Percentiles rank a stretch among this genome's conserved stretches.
These are phyloP conservation scores for Apiospora arundinis DNA, from an alignment of 2,329 filamentous ascomycete species.

Conservation along the genomic window DNA sequence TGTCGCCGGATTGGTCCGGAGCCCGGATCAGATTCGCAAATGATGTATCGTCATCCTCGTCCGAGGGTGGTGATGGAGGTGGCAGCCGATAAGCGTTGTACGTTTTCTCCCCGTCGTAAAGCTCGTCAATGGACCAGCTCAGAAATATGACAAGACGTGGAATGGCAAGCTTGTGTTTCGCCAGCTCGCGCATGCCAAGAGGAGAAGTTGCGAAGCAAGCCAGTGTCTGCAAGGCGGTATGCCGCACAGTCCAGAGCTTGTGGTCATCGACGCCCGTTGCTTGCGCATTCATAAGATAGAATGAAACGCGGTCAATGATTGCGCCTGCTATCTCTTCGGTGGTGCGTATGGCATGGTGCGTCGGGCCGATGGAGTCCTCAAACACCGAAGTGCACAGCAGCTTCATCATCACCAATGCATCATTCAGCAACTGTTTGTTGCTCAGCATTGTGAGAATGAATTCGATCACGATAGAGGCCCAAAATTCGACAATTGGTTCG, in stretches of 20 bases:
- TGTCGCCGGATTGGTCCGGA: constrained; percentile 26
- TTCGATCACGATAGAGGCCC: constrained; percentile 70
- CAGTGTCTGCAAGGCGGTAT: constrained; percentile 59
- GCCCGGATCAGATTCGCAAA: background rate
- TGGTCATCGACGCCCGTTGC: constrained; percentile 47
- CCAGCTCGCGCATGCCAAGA: constrained; percentile 70
- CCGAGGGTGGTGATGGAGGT: background rate
- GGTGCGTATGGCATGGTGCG: constrained; percentile 51
- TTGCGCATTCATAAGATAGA: constrained; percentile 64
- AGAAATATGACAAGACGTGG: constrained; percentile 75
- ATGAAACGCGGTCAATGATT: constrained; percentile 68
- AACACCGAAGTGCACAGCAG: constrained; percentile 72
- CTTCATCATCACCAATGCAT: constrained; percentile 69
- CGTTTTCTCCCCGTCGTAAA: constrained; percentile 67
- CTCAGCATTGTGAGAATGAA: constrained; percentile 72
- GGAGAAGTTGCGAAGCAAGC: constrained; percentile 66
- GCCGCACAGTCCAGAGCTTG: constrained; percentile 49
- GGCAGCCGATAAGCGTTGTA: constrained; percentile 30
- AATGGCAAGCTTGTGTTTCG: constrained; percentile 70
- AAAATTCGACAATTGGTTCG: constrained; percentile 59
- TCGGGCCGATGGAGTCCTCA: constrained; percentile 69
- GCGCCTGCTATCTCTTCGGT: constrained; percentile 49
- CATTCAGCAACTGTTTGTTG: constrained; percentile 66
- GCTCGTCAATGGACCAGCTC: constrained; percentile 70
- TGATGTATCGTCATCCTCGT: constrained; percentile 28